Conservation (phyloP, 805 yeast species). For the Metschnikowia cubensis region DNA sequence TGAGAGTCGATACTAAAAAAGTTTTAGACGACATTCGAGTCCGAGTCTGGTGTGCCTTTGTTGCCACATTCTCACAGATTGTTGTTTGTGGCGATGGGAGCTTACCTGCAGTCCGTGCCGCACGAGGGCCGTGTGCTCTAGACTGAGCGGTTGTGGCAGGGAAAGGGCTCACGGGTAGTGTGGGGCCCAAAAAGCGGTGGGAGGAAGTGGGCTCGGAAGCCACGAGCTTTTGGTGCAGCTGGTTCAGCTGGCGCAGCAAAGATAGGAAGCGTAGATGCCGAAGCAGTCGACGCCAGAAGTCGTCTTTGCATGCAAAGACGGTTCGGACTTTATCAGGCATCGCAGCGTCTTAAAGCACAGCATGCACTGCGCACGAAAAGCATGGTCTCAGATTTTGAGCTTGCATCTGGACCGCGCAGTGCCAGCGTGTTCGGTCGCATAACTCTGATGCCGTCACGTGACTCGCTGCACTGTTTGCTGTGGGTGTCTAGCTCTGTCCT, state of each 20-base stretch:
- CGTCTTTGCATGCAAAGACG: background rate
- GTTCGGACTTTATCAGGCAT: background rate
- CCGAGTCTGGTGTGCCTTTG: background rate
- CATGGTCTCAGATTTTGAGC: constrained; percentile 2
- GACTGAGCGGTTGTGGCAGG: background rate
- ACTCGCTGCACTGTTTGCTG: background rate
- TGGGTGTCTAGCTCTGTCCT: background rate
- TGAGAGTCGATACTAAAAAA: too few species aligned
- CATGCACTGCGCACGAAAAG: constrained; percentile 6
- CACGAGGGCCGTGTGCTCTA: background rate
- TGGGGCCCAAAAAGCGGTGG: background rate
- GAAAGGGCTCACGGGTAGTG: background rate
- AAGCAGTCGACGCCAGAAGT: background rate
- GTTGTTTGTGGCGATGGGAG: background rate
- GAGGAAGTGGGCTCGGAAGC: background rate
- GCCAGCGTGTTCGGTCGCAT: constrained; percentile 5
- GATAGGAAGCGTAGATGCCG: too few species aligned
- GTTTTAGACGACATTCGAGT: too few species aligned
- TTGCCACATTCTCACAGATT: background rate
- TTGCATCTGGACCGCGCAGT: constrained; percentile 3
- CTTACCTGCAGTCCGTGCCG: background rate
- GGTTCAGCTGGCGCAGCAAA: too few species aligned
- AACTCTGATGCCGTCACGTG: background rate
- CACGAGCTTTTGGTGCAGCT: too few species aligned
- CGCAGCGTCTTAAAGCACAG: constrained; percentile 2